Percentiles rank a stretch among this genome's conserved stretches.
Evolutionary conservation across 768 basidiomycete species (phyloP).

Genomic region (Leccinum boreale): DNA sequence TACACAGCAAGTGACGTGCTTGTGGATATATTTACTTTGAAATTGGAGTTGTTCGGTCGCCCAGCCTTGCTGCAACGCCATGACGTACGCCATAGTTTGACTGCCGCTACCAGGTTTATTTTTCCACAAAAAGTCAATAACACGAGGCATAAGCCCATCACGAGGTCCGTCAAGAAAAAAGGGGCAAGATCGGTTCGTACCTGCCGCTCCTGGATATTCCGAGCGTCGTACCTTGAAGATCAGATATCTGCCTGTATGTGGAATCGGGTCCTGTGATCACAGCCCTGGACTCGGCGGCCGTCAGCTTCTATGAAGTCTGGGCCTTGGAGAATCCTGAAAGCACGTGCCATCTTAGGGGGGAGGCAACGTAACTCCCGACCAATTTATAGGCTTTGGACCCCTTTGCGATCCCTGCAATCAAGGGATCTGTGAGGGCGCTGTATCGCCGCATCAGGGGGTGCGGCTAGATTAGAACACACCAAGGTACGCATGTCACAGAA

Average conservation of each 20-base stretch:
- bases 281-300: conserved; percentile 52
- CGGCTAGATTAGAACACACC: background rate
- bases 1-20: background rate
- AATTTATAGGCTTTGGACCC: conserved; percentile 87
- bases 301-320: background rate
- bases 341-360: conserved; percentile 79
- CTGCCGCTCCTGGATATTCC: conserved; percentile 91
- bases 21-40: conserved; percentile 58
- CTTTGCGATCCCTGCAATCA: conserved; percentile 91
- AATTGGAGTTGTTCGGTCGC: conserved; percentile 60
- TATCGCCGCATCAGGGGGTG: background rate
- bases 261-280: conserved; percentile 82
- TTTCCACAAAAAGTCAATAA: background rate
- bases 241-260: conserved; percentile 62
- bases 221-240: conserved; percentile 76
- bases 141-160: background rate
- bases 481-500: conserved; percentile 1
- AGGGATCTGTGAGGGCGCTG: conserved; percentile 85
- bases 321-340: background rate
- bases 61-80: conserved; percentile 90
- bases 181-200: conserved; percentile 30
- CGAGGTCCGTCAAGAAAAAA: background rate
- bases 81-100: conserved; percentile 94
- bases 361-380: conserved; percentile 87
- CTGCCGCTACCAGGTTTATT: conserved; percentile 49